Percentiles rank a stretch among this genome's conserved stretches.
phyloP scores from a whole-genome alignment of 1,284 basidiomycete species.

The Cystobasidium sp. region DNA sequence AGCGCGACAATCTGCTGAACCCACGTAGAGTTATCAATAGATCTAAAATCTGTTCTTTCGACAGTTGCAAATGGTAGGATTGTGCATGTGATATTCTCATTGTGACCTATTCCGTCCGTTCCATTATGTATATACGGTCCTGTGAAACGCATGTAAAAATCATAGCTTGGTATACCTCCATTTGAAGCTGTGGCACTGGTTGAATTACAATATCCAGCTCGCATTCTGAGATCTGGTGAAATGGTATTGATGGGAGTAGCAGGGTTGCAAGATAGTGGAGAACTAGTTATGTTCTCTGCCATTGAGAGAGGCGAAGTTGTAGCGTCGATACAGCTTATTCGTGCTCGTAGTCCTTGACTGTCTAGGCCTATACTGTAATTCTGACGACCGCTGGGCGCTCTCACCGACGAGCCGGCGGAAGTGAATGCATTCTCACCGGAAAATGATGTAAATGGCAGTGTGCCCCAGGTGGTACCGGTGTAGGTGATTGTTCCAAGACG shows the following conservation, averaged over 20 bases:
- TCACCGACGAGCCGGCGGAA: background rate
- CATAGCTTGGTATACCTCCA: background rate
- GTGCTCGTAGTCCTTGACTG: slow-evolving; percentile 9
- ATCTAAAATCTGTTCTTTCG: background rate
- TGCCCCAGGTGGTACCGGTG: slow-evolving; percentile 10
- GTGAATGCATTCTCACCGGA: background rate
- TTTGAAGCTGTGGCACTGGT: background rate
- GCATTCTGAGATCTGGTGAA: slow-evolving; percentile 1
- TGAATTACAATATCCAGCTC: slow-evolving; percentile 18
- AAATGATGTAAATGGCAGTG: slow-evolving; percentile 16
- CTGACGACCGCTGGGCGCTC: background rate
- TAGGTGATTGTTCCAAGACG: slow-evolving; percentile 11
- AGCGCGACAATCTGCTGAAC: background rate
- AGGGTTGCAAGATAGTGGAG: slow-evolving; percentile 15
- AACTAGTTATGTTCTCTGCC: background rate
- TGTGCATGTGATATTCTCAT: slow-evolving; percentile 20
- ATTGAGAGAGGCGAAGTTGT: background rate
- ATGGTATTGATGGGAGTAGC: background rate
- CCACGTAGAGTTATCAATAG: slow-evolving; percentile 17
- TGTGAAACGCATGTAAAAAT: slow-evolving; percentile 15
- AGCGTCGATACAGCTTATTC: background rate
- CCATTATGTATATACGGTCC: slow-evolving; percentile 7
- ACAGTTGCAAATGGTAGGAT: background rate
- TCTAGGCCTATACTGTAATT: slow-evolving; percentile 7
- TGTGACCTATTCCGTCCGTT: background rate